Evolutionary conservation across 805 yeast species (phyloP).

Genomic region (Barnettozyma sp.): DNA sequence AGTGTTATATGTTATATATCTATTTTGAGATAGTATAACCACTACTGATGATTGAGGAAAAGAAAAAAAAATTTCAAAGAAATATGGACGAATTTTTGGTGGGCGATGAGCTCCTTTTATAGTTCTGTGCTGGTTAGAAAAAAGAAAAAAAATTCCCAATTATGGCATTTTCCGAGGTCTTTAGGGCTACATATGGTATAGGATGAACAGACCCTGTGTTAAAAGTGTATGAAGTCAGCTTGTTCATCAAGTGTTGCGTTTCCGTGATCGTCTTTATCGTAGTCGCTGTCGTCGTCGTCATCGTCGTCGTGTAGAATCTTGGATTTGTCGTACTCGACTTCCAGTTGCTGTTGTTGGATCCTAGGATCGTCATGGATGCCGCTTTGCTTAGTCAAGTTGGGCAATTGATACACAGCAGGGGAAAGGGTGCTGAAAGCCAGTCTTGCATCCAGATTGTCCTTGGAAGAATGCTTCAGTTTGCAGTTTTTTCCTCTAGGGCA

Average conservation of each 20-base stretch:
- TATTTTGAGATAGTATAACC: slow-evolving; percentile 73
- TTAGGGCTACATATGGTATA: background rate
- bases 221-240: slow-evolving; percentile 26
- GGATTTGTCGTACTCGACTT: slow-evolving; percentile 15
- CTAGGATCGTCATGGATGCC: slow-evolving; percentile 21
- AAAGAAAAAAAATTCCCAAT: background rate
- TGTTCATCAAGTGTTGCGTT: slow-evolving; percentile 14
- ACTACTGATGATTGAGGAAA: slow-evolving; percentile 61
- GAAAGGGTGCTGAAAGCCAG: slow-evolving; percentile 19
- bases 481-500: slow-evolving; percentile 53
- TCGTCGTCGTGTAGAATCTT: slow-evolving; percentile 15
- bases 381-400: slow-evolving; percentile 15
- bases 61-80: too few relatives aligned
- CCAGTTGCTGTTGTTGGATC: slow-evolving; percentile 14
- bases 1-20: slow-evolving; percentile 46
- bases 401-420: slow-evolving; percentile 18
- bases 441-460: slow-evolving; percentile 22
- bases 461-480: slow-evolving; percentile 41
- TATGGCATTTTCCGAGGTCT: too few relatives aligned
- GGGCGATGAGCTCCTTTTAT: slow-evolving; percentile 28
- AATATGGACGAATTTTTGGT: slow-evolving; percentile 13
- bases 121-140: slow-evolving; percentile 11
- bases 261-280: slow-evolving; percentile 18
- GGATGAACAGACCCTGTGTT: background rate
- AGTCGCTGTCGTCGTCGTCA: slow-evolving; percentile 24